Evolutionary conservation across 192 early-diverging fungal species (phyloP), one percentile per base, ranked within the genome.

Genomic region (Chytriomyces hyalinus): DNA sequence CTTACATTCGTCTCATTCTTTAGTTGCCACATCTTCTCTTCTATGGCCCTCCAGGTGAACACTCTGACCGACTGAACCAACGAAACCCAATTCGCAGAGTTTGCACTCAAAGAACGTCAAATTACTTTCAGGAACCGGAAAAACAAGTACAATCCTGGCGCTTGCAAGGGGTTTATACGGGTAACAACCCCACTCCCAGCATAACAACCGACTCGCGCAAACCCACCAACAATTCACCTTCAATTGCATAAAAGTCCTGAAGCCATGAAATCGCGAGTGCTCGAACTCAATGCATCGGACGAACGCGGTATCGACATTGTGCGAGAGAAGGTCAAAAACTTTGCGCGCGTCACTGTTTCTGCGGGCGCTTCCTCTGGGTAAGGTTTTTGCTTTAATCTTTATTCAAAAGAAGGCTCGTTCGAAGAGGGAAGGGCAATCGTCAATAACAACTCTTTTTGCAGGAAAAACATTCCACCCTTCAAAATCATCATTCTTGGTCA

Each of bases 281-380:
- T 98, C 8, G 97, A 98, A 81, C 84, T 98, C 28, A 98, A 98
- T 82, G 97, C 97, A 2, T 97, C 95, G 0, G 96, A 98, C 78
- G 97, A 98, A 85, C 93, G 96, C 49, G 97, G 97, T n/a, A 98
- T 98, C 59, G 84, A 92, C 15, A 91, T 98, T 49, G 89, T 98
- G 47, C 89, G 97, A 49, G 94, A 93, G 46, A 98, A 96, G 66
- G 90, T 98, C 51, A 98, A 98, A 80, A 93, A 92, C 69, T 98
- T 98, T 92, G 94, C 97, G 6, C 85, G 92, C 48, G 80, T 88
- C 0, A 89, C 88, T 0, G 91, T 96, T 17, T 86, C 51, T 15
- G n/a, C 73, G 49, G 49, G 47, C 20, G 61, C 10, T 62, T 59
- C 73, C 1, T 57, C 45, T 59, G 44, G 44, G 10, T 44, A 47